Base-by-base conservation (phyloP, 1,139 yeast genomes). In the Geotrichum restrictum region DNA sequence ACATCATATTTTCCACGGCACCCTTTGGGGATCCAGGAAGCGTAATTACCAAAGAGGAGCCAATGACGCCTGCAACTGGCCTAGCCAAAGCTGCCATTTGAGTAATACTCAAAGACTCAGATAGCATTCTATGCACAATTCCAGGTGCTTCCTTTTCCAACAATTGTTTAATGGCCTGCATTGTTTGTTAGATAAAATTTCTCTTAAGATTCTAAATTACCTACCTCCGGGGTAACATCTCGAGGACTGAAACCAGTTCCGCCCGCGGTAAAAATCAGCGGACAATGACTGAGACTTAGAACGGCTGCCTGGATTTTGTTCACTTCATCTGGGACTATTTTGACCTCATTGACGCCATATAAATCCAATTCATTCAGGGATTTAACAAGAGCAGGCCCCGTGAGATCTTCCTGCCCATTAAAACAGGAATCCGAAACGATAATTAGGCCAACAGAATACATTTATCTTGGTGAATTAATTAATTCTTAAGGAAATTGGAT, bases 11-110 rank as follows among this genome's bases (percentile, higher is more conserved):
- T 60, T 77, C 80, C 1, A 57, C 56, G 0, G 77, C 77, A 0
- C 74, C 81, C 53, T 69, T 74, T 1, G 78, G 77, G 1, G 79
- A 75, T 0, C 81, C 81, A 0, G 81, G 81, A 7, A 77, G 63
- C 0, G 80, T 74, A 8, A 77, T 59, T 0, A 77, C 63, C 41
- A 77, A 56, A 0, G 73, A 56, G 36, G 57, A 57, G 24, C 59
- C 56, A 13, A 63, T 57, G 1, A 72, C 64, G 1, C 81, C 81
- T 0, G 80, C 79, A 2, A 74, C 74, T 1, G 79, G 79, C 22
- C 81, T 65, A 1, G 78, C 65, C 66, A 75, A 61, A 41, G 74
- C 74, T 0, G 79, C 79, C 60, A 68, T 66, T 1, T 76, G 74
- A 3, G 81, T 76, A 27, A 69, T 65, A 49, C 64, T 59, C 24